Evolutionary conservation across 1,284 basidiomycete genomes (phyloP).

Genomic region (Irpex rosettiformis): DNA sequence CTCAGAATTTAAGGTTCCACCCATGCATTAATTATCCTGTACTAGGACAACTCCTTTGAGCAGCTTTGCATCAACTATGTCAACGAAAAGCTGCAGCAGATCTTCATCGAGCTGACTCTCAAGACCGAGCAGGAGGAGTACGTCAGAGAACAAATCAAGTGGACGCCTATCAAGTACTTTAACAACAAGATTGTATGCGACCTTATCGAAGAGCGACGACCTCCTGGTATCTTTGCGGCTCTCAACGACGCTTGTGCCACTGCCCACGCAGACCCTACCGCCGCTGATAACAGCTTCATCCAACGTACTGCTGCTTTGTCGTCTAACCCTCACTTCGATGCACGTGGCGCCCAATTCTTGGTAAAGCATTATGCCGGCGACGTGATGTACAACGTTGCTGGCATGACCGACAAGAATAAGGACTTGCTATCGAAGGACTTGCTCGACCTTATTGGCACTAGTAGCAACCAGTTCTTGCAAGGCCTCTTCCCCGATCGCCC

Average conservation of each 20-base stretch:
- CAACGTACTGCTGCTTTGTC: conserved; percentile 84
- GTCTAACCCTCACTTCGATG: conserved; percentile 88
- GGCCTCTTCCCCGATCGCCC: conserved; percentile 91
- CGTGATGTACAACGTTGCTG: conserved; percentile 95
- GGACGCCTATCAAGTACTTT: conserved; percentile 99
- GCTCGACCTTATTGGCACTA: conserved; percentile 82
- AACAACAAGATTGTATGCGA: conserved; percentile 98
- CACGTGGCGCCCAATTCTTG: conserved; percentile 87
- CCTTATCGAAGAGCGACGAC: conserved; percentile 93
- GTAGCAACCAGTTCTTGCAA: conserved; percentile 84
- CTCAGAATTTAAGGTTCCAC: not conserved
- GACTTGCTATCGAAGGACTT: conserved; percentile 95
- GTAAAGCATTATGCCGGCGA: conserved; percentile 97
- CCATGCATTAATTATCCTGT: not conserved
- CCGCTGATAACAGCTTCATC: conserved; percentile 96
- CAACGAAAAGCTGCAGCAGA: conserved; percentile 99
- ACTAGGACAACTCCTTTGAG: conserved; percentile 95
- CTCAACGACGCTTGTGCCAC: conserved; percentile 98
- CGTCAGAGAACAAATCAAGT: conserved; percentile 96
- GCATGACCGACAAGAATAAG: conserved; percentile 99
- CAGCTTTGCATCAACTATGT: conserved; percentile 99
- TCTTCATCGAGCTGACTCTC: conserved; percentile 98
- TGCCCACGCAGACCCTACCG: conserved; percentile 94
- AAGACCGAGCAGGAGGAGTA: conserved; percentile 99
- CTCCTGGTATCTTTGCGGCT: conserved; percentile 97